Evolutionary conservation across 371 early-diverging fungal genomes (phyloP).

Genomic region (Saksenaea vasiformis): DNA sequence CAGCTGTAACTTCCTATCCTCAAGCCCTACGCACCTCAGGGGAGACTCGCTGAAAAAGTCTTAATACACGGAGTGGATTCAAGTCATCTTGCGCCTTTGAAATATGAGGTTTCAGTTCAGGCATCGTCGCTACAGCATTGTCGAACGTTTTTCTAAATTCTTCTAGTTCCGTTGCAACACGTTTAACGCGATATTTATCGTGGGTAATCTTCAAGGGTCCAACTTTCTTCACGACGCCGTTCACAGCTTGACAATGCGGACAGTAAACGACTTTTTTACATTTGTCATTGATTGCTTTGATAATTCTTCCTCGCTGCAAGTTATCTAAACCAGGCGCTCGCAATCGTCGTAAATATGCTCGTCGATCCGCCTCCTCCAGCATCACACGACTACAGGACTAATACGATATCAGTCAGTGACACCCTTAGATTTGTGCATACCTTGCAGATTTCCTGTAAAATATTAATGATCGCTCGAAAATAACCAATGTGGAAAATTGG

Average conservation of each 20-base stretch:
- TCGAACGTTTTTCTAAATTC: slow-evolving; percentile 76
- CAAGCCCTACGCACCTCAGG: slow-evolving; percentile 63
- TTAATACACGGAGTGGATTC: slow-evolving; percentile 87
- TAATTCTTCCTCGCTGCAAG: slow-evolving; percentile 69
- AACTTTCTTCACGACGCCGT: slow-evolving; percentile 95
- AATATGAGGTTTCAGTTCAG: slow-evolving; percentile 78
- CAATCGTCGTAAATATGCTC: slow-evolving; percentile 70
- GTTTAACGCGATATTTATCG: slow-evolving; percentile 87
- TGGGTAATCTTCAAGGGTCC: slow-evolving; percentile 96
- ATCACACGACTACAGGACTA: slow-evolving; percentile 88
- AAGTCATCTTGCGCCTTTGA: slow-evolving; percentile 93
- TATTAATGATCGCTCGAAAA: slow-evolving; percentile 86
- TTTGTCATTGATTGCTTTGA: slow-evolving; percentile 82
- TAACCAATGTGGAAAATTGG: slow-evolving; percentile 99
- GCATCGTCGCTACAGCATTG: slow-evolving; percentile 69
- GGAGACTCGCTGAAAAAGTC: slow-evolving; percentile 86
- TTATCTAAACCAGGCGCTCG: slow-evolving; percentile 85
- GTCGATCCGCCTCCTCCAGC: slow-evolving; percentile 81
- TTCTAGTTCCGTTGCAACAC: slow-evolving; percentile 75
- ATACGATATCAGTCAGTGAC: not conserved
- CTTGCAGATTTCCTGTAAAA: slow-evolving; percentile 98
- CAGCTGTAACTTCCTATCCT: not conserved
- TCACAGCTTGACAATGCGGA: slow-evolving; percentile 82
- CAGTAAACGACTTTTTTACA: slow-evolving; percentile 94
- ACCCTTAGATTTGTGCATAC: slow-evolving; percentile 31